Evolutionary conservation across 345 rosid genomes (phyloP), one percentile per base, ranked within the genome.

Genomic region (Pelargonium nanum): DNA sequence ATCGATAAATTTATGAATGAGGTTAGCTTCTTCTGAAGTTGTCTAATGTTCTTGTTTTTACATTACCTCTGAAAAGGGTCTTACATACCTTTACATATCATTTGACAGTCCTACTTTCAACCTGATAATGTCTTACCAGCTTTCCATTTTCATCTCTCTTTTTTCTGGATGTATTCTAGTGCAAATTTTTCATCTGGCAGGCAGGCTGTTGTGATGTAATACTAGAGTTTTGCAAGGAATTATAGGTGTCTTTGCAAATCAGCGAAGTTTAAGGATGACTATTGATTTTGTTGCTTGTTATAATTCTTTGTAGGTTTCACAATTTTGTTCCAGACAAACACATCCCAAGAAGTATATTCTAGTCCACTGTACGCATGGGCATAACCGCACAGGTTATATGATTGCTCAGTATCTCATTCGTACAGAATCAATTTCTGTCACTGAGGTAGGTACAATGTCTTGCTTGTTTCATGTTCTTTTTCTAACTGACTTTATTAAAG

Each of bases 321-420:
- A 85, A 63, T 93, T 93, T 62, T 62, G 84, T 24, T 48, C 52
- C 58, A 84, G 82, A 62, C 96, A 85, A 71, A 89, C 84, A 74
- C 84, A 68, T 63, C 34, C 88, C 19, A 94, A 88, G 82, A 86
- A 85, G 77, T 78, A 71, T 72, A 76, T 94, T 58, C 88, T 94
- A 30, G 99, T 94, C 65, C 99, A 94, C 70, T 94, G 99, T 73
- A 94, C 99, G 1, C 99, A 94, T 74, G 99, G 99, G 30, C 96
- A 88, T 72, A 90, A 94, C 60, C 95, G 99, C 34, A 94, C 99
- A 19, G 97, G 99, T 63, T 94, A 79, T 72, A 94, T 94, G 99
- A 85, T 90, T 44, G 82, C 86, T 26, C 97, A 94, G 70, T 90
- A 83, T 78, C 87, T 94, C 50, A 85, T 94, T 96, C 92, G 99